Percentiles rank a stretch among this genome's conserved stretches.
phyloP scores from a whole-genome alignment of 495 filamentous ascomycete species.

The Amphirosellinia nigrospora region DNA sequence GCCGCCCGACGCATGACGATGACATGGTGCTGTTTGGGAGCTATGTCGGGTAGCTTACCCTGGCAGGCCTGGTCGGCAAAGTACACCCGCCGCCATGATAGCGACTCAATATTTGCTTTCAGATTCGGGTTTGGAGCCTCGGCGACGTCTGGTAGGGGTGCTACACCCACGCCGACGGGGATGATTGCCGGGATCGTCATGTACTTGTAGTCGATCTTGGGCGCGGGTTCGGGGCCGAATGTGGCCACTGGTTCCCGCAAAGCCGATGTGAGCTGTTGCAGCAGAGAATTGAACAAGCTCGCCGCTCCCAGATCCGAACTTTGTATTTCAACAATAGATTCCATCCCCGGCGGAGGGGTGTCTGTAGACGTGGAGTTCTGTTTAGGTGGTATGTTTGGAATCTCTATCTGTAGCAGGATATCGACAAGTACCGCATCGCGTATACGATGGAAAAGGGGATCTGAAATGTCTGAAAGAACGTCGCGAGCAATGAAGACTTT shows the following conservation, averaged over 20 bases:
- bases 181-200: constrained; percentile 69
- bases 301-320: constrained; percentile 38
- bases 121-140: constrained; percentile 59
- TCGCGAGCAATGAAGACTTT: constrained; percentile 82
- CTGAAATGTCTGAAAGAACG: constrained; percentile 74
- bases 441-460: constrained; percentile 82
- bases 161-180: constrained; percentile 76
- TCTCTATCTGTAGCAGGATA: constrained; percentile 52
- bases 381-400: constrained; percentile 16
- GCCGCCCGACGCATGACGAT: constrained; percentile 84
- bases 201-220: constrained; percentile 46
- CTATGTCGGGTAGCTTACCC: constrained; percentile 62
- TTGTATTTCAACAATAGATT: constrained; percentile 45
- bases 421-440: constrained; percentile 76
- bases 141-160: constrained; percentile 70
- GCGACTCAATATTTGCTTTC: constrained; percentile 41
- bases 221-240: constrained; percentile 37
- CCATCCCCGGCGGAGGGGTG: constrained; percentile 11
- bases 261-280: constrained; percentile 63
- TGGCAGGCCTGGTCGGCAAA: constrained; percentile 73
- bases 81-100: constrained; percentile 74
- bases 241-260: constrained; percentile 53
- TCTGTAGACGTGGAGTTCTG: constrained; percentile 38
- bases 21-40: constrained; percentile 72
- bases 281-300: constrained; percentile 62